Percentiles rank a stretch among this genome's conserved stretches.
These are phyloP conservation scores for Neonothopanus nambi DNA, from an alignment of 1,284 basidiomycete genomes.

Conservation along the genomic window DNA sequence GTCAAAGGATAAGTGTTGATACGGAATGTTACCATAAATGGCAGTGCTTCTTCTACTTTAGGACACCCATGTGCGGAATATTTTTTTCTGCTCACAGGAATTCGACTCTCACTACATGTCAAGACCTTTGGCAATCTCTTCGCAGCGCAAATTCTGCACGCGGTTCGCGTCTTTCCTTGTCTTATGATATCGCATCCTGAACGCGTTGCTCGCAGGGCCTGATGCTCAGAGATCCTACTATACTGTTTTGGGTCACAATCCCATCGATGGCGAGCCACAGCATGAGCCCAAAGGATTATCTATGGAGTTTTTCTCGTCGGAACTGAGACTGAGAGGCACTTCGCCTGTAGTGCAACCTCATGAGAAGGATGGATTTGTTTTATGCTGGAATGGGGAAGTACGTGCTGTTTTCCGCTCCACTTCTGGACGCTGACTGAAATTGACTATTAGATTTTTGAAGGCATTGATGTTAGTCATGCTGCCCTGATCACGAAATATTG, in stretches of 20 bases:
- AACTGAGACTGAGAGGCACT: conserved; percentile 76
- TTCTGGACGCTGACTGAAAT: not conserved
- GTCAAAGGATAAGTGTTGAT: too few relatives aligned
- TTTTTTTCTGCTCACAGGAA: conserved; percentile 33
- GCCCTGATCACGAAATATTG: not conserved
- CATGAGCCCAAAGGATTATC: not conserved
- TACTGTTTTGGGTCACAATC: conserved; percentile 17
- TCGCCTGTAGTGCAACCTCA: conserved; percentile 75
- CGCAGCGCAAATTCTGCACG: conserved; percentile 45
- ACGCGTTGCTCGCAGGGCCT: conserved; percentile 48
- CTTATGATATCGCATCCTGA: not conserved
- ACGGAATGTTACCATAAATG: too few relatives aligned
- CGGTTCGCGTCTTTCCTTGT: conserved; percentile 37
- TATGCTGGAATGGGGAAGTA: conserved; percentile 94
- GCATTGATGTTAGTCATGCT: conserved; percentile 53
- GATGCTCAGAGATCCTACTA: conserved; percentile 49
- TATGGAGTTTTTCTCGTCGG: conserved; percentile 70
- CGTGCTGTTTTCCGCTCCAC: conserved; percentile 4
- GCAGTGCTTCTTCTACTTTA: too few relatives aligned
- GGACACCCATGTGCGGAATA: conserved; percentile 53
- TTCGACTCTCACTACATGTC: conserved; percentile 2
- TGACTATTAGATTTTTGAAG: conserved; percentile 68
- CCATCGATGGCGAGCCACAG: not conserved
- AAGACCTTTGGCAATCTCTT: conserved; percentile 19
- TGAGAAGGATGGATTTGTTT: conserved; percentile 50